Percentiles rank a stretch among this genome's conserved stretches.
These are phyloP conservation scores for Malus hybrid DNA, from an alignment of 331 rosid genomes.

Conservation along the genomic window DNA sequence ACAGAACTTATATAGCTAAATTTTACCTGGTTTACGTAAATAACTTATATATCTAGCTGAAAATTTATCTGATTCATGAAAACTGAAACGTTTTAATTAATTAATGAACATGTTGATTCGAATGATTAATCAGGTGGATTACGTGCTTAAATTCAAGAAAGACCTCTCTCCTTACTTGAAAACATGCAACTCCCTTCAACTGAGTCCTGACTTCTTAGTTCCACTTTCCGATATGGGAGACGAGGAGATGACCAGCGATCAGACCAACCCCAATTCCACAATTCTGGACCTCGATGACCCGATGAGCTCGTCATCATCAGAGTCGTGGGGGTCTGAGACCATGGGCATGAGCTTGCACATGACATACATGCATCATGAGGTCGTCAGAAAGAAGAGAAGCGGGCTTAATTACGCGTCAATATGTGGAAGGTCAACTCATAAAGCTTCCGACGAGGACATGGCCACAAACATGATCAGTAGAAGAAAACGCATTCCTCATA, in stretches of 20 bases:
- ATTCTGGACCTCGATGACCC: slow-evolving; percentile 64
- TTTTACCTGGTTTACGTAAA: not conserved
- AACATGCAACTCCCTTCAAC: slow-evolving; percentile 57
- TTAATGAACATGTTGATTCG: not conserved
- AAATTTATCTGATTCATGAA: not conserved
- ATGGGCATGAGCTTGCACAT: slow-evolving; percentile 42
- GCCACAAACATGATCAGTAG: slow-evolving; percentile 69
- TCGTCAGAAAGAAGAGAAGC: slow-evolving; percentile 78
- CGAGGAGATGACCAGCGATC: slow-evolving; percentile 53
- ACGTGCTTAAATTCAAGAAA: slow-evolving; percentile 54
- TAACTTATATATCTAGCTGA: too few relatives aligned
- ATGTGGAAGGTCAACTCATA: slow-evolving; percentile 51
- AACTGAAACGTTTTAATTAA: not conserved
- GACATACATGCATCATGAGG: slow-evolving; percentile 33
- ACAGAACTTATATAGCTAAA: not conserved
- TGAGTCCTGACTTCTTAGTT: slow-evolving; percentile 63
- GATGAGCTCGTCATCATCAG: slow-evolving; percentile 66
- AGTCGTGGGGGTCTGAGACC: slow-evolving; percentile 75
- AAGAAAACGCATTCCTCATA: slow-evolving; percentile 93
- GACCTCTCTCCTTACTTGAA: slow-evolving; percentile 67
- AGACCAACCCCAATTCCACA: slow-evolving; percentile 50
- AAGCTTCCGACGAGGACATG: slow-evolving; percentile 59
- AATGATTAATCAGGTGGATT: slow-evolving; percentile 56
- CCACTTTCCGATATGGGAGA: slow-evolving; percentile 77
- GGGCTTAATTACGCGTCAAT: slow-evolving; percentile 40